Conservation (phyloP, 129 eudicot genomes). For the Ambrosia trifida region DNA sequence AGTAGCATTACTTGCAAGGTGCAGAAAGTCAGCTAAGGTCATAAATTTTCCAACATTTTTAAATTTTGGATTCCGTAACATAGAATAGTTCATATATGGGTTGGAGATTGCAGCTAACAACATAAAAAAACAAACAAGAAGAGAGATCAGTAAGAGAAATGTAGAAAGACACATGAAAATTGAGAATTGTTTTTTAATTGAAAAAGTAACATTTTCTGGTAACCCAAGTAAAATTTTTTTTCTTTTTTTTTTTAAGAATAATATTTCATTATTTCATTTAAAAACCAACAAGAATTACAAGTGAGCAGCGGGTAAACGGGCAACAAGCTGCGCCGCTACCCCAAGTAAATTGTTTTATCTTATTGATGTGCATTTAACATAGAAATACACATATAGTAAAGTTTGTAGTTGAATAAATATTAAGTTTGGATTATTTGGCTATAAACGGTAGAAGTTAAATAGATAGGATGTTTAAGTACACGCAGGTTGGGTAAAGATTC, state of each 20-base stretch:
- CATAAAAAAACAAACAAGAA: not conserved
- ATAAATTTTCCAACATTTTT: constrained; percentile 60
- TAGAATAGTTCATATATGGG: constrained; percentile 25
- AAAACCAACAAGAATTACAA: no score
- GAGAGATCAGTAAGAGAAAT: constrained; percentile 9
- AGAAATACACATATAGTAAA: not conserved
- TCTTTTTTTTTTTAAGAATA: no score
- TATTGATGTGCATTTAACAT: constrained; percentile 1
- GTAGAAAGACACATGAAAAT: constrained; percentile 2
- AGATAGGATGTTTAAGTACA: not conserved
- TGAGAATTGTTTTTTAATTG: not conserved
- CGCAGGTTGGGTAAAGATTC: not conserved
- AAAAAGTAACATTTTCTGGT: no score
- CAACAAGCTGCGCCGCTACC: no score
- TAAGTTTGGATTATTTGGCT: not conserved
- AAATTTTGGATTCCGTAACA: constrained; percentile 69
- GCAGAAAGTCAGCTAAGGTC: constrained; percentile 60
- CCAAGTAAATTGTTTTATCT: not conserved
- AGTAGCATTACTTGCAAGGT: constrained; percentile 63
- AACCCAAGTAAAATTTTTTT: no score
- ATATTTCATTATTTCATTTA: no score
- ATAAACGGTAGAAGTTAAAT: not conserved
- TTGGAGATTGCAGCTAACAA: constrained; percentile 68
- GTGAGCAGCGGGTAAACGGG: no score
- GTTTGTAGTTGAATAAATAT: not conserved